phyloP scores from a whole-genome alignment of 192 early-diverging fungal species.

The Umbelopsis isabellina region DNA sequence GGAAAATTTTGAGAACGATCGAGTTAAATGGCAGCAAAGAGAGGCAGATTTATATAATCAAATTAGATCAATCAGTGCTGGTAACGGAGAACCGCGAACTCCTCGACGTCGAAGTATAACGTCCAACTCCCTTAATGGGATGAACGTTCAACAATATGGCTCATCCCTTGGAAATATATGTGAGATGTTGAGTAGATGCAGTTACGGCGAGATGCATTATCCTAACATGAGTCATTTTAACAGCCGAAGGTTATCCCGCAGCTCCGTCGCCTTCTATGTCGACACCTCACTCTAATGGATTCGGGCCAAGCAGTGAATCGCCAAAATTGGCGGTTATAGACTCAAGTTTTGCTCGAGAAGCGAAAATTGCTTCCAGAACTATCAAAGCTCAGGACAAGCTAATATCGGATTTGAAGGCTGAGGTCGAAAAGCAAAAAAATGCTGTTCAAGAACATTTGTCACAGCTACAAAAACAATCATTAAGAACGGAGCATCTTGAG shows the following conservation, averaged over 20 bases:
- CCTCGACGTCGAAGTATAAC: slow-evolving; percentile 41
- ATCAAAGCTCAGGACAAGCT: slow-evolving; percentile 46
- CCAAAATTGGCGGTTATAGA: slow-evolving; percentile 25
- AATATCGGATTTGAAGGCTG: slow-evolving; percentile 47
- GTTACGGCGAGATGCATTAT: not conserved
- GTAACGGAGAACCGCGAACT: slow-evolving; percentile 42
- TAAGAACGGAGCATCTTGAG: slow-evolving; percentile 52
- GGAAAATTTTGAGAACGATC: slow-evolving; percentile 46
- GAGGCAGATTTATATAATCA: slow-evolving; percentile 51
- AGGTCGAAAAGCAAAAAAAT: slow-evolving; percentile 44
- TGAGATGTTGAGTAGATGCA: not conserved
- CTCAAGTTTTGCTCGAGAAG: slow-evolving; percentile 32
- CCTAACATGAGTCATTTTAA: not conserved
- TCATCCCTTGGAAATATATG: slow-evolving; percentile 17
- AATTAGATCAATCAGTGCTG: slow-evolving; percentile 33
- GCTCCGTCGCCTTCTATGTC: not conserved
- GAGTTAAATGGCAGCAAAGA: slow-evolving; percentile 46
- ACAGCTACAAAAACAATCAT: slow-evolving; percentile 44
- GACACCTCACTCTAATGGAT: slow-evolving; percentile 8
- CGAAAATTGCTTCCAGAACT: slow-evolving; percentile 42
- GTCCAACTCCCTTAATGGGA: not conserved
- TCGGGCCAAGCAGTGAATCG: not conserved
- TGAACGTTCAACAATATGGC: slow-evolving; percentile 1
- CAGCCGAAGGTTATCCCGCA: slow-evolving; percentile 16
- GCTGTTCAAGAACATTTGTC: slow-evolving; percentile 37